Conservation (phyloP, 768 basidiomycete genomes). For the Flagelloscypha sp. region DNA sequence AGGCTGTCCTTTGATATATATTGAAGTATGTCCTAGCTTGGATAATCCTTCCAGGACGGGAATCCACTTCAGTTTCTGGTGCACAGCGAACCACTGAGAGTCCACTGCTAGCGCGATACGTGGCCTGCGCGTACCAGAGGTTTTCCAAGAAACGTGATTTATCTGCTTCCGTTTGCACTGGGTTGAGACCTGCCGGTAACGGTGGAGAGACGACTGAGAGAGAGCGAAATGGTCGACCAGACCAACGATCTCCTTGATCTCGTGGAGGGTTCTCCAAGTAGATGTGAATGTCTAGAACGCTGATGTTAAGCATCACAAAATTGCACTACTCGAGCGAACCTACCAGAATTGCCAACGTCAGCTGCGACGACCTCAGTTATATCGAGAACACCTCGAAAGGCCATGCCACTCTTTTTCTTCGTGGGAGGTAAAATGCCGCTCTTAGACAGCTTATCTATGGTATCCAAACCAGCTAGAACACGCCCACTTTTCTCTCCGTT, state of each 20-base stretch:
- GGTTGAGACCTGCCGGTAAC: conserved; percentile 55
- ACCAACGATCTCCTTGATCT: conserved; percentile 83
- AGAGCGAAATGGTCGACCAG: conserved; percentile 75
- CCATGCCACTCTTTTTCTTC: conserved; percentile 74
- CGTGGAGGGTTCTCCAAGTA: conserved; percentile 77
- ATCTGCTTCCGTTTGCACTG: conserved; percentile 50
- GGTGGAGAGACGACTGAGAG: conserved; percentile 75
- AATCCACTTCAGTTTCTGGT: conserved; percentile 72
- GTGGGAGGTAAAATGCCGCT: conserved; percentile 50
- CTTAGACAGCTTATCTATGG: conserved; percentile 65
- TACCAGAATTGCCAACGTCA: conserved; percentile 82
- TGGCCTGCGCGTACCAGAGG: conserved; percentile 83
- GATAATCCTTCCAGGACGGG: conserved; percentile 49
- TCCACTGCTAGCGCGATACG: conserved; percentile 61
- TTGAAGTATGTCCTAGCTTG: conserved; percentile 82
- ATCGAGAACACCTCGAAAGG: conserved; percentile 79
- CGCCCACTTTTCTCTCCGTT: conserved; percentile 72
- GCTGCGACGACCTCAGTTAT: conserved; percentile 77
- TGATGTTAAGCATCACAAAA: conserved; percentile 3
- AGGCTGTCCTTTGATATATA: conserved; percentile 75
- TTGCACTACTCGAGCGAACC: conserved; percentile 16
- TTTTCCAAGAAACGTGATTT: conserved; percentile 84
- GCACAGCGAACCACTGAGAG: conserved; percentile 67
- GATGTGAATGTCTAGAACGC: conserved; percentile 66
- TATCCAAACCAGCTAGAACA: conserved; percentile 66